These are phyloP conservation scores for Nothophoma quercina DNA, from an alignment of 2,329 filamentous ascomycete genomes.

Conservation along the genomic window DNA sequence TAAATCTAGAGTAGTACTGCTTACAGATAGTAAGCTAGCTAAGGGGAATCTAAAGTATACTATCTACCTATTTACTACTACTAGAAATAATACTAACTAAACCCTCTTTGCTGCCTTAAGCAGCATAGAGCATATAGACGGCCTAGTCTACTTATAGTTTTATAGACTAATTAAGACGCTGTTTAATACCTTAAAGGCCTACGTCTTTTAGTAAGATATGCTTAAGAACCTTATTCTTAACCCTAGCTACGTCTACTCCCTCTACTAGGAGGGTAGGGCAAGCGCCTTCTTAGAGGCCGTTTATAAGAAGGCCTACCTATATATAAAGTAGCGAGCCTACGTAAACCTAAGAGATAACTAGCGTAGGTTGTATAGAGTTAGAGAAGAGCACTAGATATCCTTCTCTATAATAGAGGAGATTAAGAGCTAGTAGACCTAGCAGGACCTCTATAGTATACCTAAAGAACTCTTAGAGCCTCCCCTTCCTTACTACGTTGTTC, in stretches of 20 bases:
- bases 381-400: neutral
- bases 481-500: neutral
- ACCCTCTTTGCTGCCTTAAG: neutral
- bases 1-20: neutral
- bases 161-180: neutral
- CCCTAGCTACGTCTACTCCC: neutral
- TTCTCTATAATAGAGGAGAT: neutral
- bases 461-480: neutral
- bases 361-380: neutral
- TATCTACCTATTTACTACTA: neutral
- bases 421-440: neutral
- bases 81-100: neutral
- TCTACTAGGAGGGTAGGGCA: neutral
- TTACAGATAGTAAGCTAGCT: neutral
- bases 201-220: neutral
- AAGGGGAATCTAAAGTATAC: neutral
- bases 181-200: neutral
- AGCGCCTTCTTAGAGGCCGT: neutral
- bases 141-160: neutral
- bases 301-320: neutral
- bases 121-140: neutral
- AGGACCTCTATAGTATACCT: neutral
- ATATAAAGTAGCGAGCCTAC: neutral
- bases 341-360: neutral
- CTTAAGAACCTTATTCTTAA: neutral